phyloP scores from a whole-genome alignment of 805 yeast species.

The Nematodospora valgi region DNA sequence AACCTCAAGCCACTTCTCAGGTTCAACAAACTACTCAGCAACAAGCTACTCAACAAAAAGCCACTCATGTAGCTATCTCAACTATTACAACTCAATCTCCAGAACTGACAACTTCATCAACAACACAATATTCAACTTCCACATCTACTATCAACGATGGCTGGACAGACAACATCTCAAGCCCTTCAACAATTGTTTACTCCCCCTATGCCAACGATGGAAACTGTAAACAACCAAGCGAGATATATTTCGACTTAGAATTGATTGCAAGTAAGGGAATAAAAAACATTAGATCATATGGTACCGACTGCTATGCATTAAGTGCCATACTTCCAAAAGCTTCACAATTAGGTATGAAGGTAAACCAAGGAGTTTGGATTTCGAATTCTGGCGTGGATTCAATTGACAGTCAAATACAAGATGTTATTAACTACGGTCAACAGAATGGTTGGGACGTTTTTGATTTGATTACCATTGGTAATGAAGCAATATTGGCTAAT shows the following conservation, averaged over 20 bases:
- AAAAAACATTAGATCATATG: constrained; percentile 68
- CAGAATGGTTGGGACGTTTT: constrained; percentile 69
- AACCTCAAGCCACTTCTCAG: background rate
- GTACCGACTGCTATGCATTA: constrained; percentile 79
- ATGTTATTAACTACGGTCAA: constrained; percentile 45
- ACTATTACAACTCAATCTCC: constrained; percentile 10
- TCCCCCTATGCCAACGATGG: constrained; percentile 74
- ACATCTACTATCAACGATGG: constrained; percentile 12
- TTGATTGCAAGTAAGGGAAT: constrained; percentile 61
- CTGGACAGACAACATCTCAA: constrained; percentile 17
- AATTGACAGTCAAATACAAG: constrained; percentile 56
- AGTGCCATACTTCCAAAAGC: constrained; percentile 63
- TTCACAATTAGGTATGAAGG: constrained; percentile 54
- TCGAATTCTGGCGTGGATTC: constrained; percentile 61
- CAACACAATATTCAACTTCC: constrained; percentile 13
- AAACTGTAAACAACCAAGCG: constrained; percentile 56
- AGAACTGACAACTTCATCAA: constrained; percentile 12
- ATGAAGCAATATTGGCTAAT: constrained; percentile 75
- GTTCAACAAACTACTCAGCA: constrained; percentile 1
- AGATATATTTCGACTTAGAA: constrained; percentile 57
- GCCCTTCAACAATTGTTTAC: constrained; percentile 65
- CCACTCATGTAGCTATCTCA: constrained; percentile 5
- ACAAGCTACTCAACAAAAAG: constrained; percentile 11
- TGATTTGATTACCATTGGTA: constrained; percentile 78
- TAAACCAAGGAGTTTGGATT: constrained; percentile 90